phyloP scores from a whole-genome alignment of 2,329 filamentous ascomycete species.

The Phyllosticta ampelicida region DNA sequence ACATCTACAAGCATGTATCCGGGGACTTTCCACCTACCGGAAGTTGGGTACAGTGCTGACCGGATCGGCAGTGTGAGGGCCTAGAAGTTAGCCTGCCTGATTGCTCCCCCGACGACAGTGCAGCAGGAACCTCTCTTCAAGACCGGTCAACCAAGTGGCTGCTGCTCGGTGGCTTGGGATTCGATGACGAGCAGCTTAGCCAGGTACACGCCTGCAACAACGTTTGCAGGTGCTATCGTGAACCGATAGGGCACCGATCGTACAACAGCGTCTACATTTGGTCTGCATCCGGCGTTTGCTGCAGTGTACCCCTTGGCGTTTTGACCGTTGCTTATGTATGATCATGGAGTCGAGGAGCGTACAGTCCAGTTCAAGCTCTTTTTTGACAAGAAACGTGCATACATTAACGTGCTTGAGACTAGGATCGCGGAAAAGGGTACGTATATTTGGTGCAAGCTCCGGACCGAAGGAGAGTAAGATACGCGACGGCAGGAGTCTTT shows the following conservation, averaged over 20 bases:
- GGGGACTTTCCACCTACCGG: background rate
- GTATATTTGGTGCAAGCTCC: background rate
- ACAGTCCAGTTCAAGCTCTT: background rate
- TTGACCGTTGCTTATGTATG: background rate
- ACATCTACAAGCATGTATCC: background rate
- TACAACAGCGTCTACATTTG: constrained; percentile 3
- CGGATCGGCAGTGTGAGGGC: constrained; percentile 3
- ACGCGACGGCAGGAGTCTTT: background rate
- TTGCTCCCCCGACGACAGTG: constrained; percentile 2
- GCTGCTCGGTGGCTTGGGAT: background rate
- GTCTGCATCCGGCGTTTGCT: background rate
- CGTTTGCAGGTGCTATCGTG: constrained; percentile 1
- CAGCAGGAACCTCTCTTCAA: background rate
- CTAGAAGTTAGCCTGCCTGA: constrained; percentile 1
- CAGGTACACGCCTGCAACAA: constrained; percentile 7
- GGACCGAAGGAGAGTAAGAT: background rate
- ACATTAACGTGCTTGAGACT: background rate
- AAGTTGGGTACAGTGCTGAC: background rate
- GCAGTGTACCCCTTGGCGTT: background rate
- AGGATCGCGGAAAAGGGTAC: background rate
- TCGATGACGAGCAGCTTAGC: constrained; percentile 3
- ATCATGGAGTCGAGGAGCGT: background rate
- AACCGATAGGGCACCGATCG: constrained; percentile 4
- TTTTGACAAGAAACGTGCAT: background rate
- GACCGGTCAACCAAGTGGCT: background rate